These are phyloP conservation scores for Exserohilum rostratum DNA, from an alignment of 2,329 filamentous ascomycete genomes.

Conservation along the genomic window DNA sequence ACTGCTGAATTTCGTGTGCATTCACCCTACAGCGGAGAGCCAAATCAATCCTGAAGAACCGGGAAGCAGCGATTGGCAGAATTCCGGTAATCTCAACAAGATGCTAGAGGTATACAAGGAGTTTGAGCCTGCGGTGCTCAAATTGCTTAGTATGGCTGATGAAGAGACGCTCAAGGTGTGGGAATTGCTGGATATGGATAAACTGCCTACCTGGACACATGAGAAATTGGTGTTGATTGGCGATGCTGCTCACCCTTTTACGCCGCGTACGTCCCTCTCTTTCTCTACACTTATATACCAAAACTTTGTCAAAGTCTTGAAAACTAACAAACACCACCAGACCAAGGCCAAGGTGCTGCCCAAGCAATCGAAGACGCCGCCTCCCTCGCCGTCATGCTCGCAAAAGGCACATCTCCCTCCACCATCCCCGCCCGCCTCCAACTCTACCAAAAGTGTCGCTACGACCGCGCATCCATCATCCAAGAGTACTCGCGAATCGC, in stretches of 20 bases:
- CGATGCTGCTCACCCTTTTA: constrained; percentile 72
- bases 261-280: constrained; percentile 57
- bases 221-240: constrained; percentile 64
- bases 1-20: constrained; percentile 55
- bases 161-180: constrained; percentile 47
- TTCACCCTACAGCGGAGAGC: constrained; percentile 48
- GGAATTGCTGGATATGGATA: constrained; percentile 62
- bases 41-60: constrained; percentile 20
- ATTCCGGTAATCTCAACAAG: constrained; percentile 43
- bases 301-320: neutral
- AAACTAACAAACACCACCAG: constrained; percentile 20
- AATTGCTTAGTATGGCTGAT: constrained; percentile 49
- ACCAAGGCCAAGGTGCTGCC: constrained; percentile 67
- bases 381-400: constrained; percentile 63
- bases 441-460: constrained; percentile 65
- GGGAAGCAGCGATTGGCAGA: constrained; percentile 44
- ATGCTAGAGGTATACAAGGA: constrained; percentile 50
- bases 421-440: constrained; percentile 63
- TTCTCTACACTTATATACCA: neutral
- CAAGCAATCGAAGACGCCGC: constrained; percentile 72
- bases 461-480: constrained; percentile 62
- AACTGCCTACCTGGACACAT: constrained; percentile 61
- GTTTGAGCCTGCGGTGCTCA: constrained; percentile 46
- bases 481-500: constrained; percentile 63
- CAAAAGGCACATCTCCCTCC: constrained; percentile 49